A percentile compares a stretch with the other conserved stretches of the same genome.
phyloP scores from a whole-genome alignment of 768 basidiomycete genomes.

The Mycena vitilis region DNA sequence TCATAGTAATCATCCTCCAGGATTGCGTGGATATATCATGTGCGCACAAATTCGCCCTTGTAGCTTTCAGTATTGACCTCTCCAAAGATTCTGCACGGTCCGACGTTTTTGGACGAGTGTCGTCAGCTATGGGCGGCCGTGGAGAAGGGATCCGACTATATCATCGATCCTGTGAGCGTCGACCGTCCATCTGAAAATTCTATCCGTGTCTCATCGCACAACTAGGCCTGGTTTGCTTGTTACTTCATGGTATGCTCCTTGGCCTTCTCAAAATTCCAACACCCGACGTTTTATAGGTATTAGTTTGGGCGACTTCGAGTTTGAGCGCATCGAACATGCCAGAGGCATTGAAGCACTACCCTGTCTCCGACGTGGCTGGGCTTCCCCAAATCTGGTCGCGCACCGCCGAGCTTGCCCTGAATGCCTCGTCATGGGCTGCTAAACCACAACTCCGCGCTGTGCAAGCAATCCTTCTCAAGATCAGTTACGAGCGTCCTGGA shows the following conservation, averaged over 20 bases:
- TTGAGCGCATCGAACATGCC: conserved; percentile 16
- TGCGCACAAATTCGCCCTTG: background rate
- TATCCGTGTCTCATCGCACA: background rate
- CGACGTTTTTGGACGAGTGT: conserved; percentile 21
- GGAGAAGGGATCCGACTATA: conserved; percentile 16
- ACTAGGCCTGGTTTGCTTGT: conserved; percentile 23
- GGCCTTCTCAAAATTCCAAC: background rate
- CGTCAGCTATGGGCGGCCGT: conserved; percentile 8
- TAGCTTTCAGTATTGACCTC: background rate
- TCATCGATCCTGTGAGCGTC: conserved; percentile 19
- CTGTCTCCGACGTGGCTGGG: conserved; percentile 9
- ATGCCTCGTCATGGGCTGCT: conserved; percentile 18
- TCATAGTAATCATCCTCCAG: background rate
- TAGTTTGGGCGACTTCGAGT: conserved; percentile 13
- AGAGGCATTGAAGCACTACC: conserved; percentile 8
- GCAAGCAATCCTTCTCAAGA: conserved; percentile 22
- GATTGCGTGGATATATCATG: conserved; percentile 20
- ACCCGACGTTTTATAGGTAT: background rate
- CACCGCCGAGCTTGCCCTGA: conserved; percentile 14
- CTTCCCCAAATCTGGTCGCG: conserved; percentile 18
- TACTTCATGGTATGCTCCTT: conserved; percentile 20
- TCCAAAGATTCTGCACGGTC: conserved; percentile 17
- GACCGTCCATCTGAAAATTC: no score
- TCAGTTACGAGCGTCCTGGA: conserved; percentile 23
- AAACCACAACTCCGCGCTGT: conserved; percentile 25